Base-by-base conservation (phyloP, 129 eudicot genomes). In the Pulicaria dysenterica region DNA sequence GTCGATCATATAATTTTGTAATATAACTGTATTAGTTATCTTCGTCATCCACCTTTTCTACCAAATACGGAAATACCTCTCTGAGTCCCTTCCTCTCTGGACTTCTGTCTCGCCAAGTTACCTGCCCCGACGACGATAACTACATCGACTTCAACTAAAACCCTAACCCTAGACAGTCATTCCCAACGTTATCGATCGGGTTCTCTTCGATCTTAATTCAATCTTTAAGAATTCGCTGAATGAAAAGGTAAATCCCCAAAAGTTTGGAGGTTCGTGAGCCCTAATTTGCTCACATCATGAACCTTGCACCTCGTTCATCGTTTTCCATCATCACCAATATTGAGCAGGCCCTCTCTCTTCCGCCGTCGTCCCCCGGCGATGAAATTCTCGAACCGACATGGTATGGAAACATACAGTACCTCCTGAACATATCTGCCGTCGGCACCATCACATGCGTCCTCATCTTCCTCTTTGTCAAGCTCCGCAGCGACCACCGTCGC, bases 361-460 rank as follows among this genome's bases (percentile, higher is more conserved):
- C 82, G 2, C 79, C 85, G 4, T 76, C 80, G 31, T 77, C 72
- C 45, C 9, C 72, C 69, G 81, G 57, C 60, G 86, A 73, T 54
- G 88, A 79, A 3, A 47, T 60, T 49, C 69, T 83, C 73, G 88
- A 84, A 17, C 59, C 73, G 34, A 83, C 88, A 5, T 95, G 99
- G 99, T 95, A 95, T 75, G 99, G 99, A 0, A 95, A 85, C 93
- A 91, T 95, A 38, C 96, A 95, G 80, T 95, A 95, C 83, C 88
- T 95, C 15, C 64, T 91, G 45, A 95, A 91, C 79, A 95, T 95
- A 66, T 95, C 97, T 31, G 90, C 88, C 51, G 67, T 88, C 31
- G 96, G 99, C 11, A 95, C 96, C 13, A 73, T 88, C 67, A 86
- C 93, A 1, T 95, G 99, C 76, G 69, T 95, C 43, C 81, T 89